A percentile compares a stretch with the other conserved stretches of the same genome.
Conservation (phyloP, 352 stramenopile species). For the Phytophthora boehmeriae region DNA sequence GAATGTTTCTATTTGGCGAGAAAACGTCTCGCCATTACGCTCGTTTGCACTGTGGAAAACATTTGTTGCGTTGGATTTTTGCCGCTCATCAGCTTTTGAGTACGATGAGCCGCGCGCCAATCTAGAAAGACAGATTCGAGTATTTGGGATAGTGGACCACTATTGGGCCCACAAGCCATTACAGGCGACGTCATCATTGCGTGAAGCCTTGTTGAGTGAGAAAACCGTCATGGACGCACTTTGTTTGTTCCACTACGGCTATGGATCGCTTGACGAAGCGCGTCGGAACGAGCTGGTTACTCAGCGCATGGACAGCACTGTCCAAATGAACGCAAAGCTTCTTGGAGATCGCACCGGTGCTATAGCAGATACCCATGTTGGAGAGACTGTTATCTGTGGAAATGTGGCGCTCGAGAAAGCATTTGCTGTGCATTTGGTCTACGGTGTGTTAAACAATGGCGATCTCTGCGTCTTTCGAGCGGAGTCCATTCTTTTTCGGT, state of each 20-base stretch:
- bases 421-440: constrained; percentile 71
- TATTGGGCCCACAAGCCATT: constrained; percentile 42
- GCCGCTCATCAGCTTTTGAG: constrained; percentile 13
- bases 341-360: constrained; percentile 57
- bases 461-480: constrained; percentile 75
- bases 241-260: constrained; percentile 76
- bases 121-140: constrained; percentile 16
- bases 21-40: constrained; percentile 50
- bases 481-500: constrained; percentile 78
- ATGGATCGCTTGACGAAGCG: constrained; percentile 60
- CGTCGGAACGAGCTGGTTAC: constrained; percentile 58
- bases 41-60: constrained; percentile 79
- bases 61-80: constrained; percentile 51
- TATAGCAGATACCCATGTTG: constrained; percentile 63
- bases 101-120: constrained; percentile 1
- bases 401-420: constrained; percentile 65
- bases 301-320: constrained; percentile 67
- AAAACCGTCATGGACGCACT: constrained; percentile 70
- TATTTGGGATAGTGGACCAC: constrained; percentile 43
- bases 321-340: constrained; percentile 70
- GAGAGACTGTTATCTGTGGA: constrained; percentile 69
- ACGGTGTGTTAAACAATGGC: constrained; percentile 67
- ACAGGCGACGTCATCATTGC: constrained; percentile 38
- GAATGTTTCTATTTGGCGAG: constrained; percentile 78
- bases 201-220: constrained; percentile 69